phyloP scores from a whole-genome alignment of 2,329 filamentous ascomycete species.

The Colletotrichum sidae region DNA sequence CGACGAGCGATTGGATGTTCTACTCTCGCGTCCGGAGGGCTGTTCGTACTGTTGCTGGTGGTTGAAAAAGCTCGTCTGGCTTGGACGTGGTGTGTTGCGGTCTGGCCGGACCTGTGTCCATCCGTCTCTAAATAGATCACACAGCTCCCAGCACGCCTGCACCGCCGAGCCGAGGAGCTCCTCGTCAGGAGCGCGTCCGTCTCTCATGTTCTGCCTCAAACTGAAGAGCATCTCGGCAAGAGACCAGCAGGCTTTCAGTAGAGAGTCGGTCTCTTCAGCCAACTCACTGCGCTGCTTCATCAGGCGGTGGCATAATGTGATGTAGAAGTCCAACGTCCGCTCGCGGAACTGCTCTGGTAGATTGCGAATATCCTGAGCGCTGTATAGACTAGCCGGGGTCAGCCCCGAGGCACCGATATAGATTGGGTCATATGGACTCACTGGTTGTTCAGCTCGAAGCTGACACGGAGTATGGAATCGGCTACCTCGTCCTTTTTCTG shows the following conservation, averaged over 20 bases:
- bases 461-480: conserved; percentile 90
- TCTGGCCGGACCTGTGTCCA: conserved; percentile 92
- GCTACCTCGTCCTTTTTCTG: conserved; percentile 80
- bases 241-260: conserved; percentile 89
- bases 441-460: conserved; percentile 96
- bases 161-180: conserved; percentile 89
- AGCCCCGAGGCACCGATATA: not conserved
- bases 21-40: conserved; percentile 60
- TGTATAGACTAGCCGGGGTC: conserved; percentile 73
- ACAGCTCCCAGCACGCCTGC: conserved; percentile 94
- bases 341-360: conserved; percentile 90
- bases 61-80: conserved; percentile 77
- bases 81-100: conserved; percentile 84
- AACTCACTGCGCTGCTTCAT: conserved; percentile 91
- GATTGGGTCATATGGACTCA: conserved; percentile 48
- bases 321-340: conserved; percentile 92
- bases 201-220: conserved; percentile 83
- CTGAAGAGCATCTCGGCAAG: conserved; percentile 94
- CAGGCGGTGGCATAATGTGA: conserved; percentile 91
- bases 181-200: conserved; percentile 79
- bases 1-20: conserved; percentile 63
- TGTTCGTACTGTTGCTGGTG: conserved; percentile 60
- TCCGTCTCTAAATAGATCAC: conserved; percentile 90
- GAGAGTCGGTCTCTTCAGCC: conserved; percentile 83
- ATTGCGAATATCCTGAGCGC: conserved; percentile 82